A percentile compares a stretch with the other conserved stretches of the same genome.
These are phyloP conservation scores for Aspergillus awamori DNA, from an alignment of 2,329 filamentous ascomycete species.

Conservation along the genomic window DNA sequence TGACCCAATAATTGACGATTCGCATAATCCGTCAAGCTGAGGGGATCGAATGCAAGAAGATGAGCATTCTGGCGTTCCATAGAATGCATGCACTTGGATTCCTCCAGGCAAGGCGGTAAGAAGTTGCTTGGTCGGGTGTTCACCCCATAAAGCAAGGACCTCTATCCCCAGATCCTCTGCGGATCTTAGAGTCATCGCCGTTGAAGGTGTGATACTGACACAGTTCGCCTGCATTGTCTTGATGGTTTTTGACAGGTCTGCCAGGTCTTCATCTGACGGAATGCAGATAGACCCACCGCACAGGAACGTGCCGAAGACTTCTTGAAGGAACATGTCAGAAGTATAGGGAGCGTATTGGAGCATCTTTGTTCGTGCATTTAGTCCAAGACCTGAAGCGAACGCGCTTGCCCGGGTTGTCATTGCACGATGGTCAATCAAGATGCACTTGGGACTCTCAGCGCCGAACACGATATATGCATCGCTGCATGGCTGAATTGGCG, in stretches of 20 bases:
- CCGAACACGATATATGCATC: conserved; percentile 41
- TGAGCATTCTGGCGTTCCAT: conserved; percentile 30
- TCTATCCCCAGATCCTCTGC: conserved; percentile 33
- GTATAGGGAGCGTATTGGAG: conserved; percentile 50
- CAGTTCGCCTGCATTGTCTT: conserved; percentile 36
- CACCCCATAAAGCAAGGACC: conserved; percentile 28
- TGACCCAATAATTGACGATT: conserved; percentile 25
- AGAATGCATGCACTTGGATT: conserved; percentile 23
- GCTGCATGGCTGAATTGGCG: conserved; percentile 19
- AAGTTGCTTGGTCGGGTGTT: conserved; percentile 8
- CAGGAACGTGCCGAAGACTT: conserved; percentile 41
- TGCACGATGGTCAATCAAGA: conserved; percentile 42
- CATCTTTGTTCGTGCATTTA: conserved; percentile 29
- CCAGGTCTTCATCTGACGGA: conserved; percentile 49
- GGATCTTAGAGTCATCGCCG: conserved; percentile 26
- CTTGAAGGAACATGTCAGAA: conserved; percentile 51
- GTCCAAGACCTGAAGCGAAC: conserved; percentile 29
- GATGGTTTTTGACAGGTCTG: conserved; percentile 59
- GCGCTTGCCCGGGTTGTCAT: conserved; percentile 35
- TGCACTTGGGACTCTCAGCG: conserved; percentile 35
- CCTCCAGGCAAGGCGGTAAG: conserved; percentile 11
- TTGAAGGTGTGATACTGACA: conserved; percentile 40
- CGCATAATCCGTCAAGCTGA: neutral
- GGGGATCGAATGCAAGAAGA: conserved; percentile 26
- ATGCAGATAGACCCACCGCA: conserved; percentile 53